Evolutionary conservation across 2,329 filamentous ascomycete genomes (phyloP).

Genomic region (Diaporthe sp.): DNA sequence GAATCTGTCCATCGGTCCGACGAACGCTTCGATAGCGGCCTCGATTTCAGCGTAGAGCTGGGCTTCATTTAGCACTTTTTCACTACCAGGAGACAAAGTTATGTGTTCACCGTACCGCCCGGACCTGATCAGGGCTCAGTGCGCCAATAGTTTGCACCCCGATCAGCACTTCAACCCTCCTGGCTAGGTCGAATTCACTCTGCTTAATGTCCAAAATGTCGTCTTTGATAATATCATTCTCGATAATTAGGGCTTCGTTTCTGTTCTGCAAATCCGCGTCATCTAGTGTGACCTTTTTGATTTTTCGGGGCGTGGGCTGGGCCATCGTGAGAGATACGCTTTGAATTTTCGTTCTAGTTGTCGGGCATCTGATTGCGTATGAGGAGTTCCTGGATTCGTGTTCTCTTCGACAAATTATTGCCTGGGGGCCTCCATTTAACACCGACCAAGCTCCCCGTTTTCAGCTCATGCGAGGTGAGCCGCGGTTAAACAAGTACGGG

Average conservation of each 20-base stretch:
- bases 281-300: not conserved
- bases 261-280: not conserved
- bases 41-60: not conserved
- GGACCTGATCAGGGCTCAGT: not conserved
- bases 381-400: not conserved
- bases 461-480: not conserved
- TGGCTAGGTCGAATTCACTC: not conserved
- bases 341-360: no score
- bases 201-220: rapidly evolving
- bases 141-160: not conserved
- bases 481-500: not conserved
- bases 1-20: not conserved
- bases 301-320: no score
- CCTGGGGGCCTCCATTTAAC: not conserved
- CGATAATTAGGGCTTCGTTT: not conserved
- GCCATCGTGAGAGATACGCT: not conserved
- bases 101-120: not conserved
- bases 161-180: not conserved
- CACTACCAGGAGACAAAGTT: no score
- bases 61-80: not conserved
- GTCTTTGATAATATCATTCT: not conserved
- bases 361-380: not conserved
- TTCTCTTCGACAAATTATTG: not conserved
- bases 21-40: not conserved
- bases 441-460: not conserved